Base-by-base conservation (phyloP, 352 stramenopile genomes). In the Pythium rishiriense region DNA sequence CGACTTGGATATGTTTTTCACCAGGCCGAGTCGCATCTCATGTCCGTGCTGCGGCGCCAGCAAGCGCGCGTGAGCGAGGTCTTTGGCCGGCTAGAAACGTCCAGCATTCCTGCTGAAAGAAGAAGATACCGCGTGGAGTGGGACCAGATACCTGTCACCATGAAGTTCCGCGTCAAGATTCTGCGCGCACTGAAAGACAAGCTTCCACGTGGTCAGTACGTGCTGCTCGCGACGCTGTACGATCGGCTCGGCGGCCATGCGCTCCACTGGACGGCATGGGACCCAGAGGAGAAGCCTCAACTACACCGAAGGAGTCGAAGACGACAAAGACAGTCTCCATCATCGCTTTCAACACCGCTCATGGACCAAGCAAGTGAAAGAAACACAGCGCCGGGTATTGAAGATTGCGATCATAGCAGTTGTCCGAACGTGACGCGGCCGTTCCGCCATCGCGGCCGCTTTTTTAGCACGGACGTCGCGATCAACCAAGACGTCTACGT, bases 131-230 rank as follows among this genome's bases (percentile, higher is more conserved):
- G 79, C 7, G 85, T 93, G 3, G 78, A 92, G 46, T 96, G 82
- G 83, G 29, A 75, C 15, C 67, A 74, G 9, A 78, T 97, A 41
- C 90, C 90, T 0, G 69, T 94, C 57, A 88, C 84, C 0, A 65
- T 97, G 25, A 73, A 92, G 49, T 67, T 97, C 37, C 70, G 74
- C 6, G 60, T 78, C 5, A 81, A 79, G 58, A 78, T 86, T 67
- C 46, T 97, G 2, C 80, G 82, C 12, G 91, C 78, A 9, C 66
- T 97, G 21, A 96, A 96, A 61, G 85, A 97, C 62, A 94, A 93
- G 31, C 62, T 97, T 4, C 87, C 82, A 2, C 48, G 65, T 2
- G 91, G 90, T 0, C 70, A 83, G 2, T 97, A 97, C 57, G 83
- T 91, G 25, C 58, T 97, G 26, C 69, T 98, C 2, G 74, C 75